Evolutionary conservation across 1,139 yeast genomes (phyloP).

Genomic region (Oligophagozyma castellii): DNA sequence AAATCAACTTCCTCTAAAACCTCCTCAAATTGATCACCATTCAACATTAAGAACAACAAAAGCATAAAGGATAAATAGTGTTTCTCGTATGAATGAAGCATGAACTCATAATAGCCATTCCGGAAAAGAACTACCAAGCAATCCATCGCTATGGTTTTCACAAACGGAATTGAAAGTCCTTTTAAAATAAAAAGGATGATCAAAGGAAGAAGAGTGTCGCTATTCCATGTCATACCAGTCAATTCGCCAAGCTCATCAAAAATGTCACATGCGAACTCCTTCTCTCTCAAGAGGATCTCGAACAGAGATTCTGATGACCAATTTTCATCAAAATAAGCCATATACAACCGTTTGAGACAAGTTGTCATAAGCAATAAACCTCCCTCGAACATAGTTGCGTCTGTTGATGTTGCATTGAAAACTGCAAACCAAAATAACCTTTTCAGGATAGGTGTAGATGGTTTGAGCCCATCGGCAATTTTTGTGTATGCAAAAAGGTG

Average conservation of each 20-base stretch:
- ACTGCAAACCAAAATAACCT: slow-evolving; percentile 57
- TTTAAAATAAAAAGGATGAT: slow-evolving; percentile 39
- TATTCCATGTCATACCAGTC: slow-evolving; percentile 31
- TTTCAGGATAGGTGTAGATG: slow-evolving; percentile 39
- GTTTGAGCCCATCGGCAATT: slow-evolving; percentile 48
- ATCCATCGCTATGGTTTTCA: slow-evolving; percentile 42
- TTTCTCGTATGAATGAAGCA: slow-evolving; percentile 7
- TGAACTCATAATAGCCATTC: slow-evolving; percentile 27
- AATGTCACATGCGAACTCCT: slow-evolving; percentile 29
- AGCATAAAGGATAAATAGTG: slow-evolving; percentile 35
- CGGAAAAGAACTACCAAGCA: slow-evolving; percentile 39
- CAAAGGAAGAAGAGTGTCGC: slow-evolving; percentile 41
- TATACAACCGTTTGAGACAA: slow-evolving; percentile 20
- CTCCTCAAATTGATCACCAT: slow-evolving; percentile 36
- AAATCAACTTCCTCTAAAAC: slow-evolving; percentile 36
- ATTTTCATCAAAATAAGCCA: slow-evolving; percentile 16
- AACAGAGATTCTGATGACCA: slow-evolving; percentile 5
- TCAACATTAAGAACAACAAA: slow-evolving; percentile 39
- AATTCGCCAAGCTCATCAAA: slow-evolving; percentile 33
- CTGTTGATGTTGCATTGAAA: slow-evolving; percentile 28
- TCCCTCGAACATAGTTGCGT: slow-evolving; percentile 40
- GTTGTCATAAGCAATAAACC: slow-evolving; percentile 32
- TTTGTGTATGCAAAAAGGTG: slow-evolving; percentile 40
- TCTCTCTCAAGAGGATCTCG: slow-evolving; percentile 14
- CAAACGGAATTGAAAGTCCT: slow-evolving; percentile 52